phyloP scores from a whole-genome alignment of 441 rosid genomes.

The Brassica hybrid region DNA sequence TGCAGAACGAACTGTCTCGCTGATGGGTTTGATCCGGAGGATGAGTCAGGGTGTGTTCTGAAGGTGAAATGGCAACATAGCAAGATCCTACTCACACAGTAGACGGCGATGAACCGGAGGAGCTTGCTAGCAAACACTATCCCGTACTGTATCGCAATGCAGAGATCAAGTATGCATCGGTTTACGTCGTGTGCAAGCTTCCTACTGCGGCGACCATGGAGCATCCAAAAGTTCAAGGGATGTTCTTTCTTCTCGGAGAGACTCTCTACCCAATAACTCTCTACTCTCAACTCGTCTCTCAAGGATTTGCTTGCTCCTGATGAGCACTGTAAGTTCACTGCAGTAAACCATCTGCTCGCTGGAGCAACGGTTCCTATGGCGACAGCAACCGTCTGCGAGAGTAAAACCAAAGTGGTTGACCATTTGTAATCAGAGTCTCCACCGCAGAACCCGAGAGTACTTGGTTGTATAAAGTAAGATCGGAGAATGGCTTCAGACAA shows the following conservation, averaged over 20 bases:
- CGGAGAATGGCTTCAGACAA: constrained; percentile 57
- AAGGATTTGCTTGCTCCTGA: constrained; percentile 37
- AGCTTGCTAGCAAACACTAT: constrained; percentile 70
- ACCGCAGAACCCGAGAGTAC: constrained; percentile 57
- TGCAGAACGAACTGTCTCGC: constrained; percentile 62
- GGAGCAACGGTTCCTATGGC: constrained; percentile 80
- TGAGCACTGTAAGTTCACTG: constrained; percentile 67
- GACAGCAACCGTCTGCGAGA: constrained; percentile 63
- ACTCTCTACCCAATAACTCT: constrained; percentile 67
- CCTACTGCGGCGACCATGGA: constrained; percentile 48
- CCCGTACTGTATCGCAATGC: constrained; percentile 61
- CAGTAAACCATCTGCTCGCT: constrained; percentile 69
- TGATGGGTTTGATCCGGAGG: constrained; percentile 35
- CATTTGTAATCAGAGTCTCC: constrained; percentile 89
- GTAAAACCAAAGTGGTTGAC: constrained; percentile 61
- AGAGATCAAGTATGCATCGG: constrained; percentile 46
- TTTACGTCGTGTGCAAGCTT: constrained; percentile 53
- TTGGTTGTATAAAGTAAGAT: constrained; percentile 56
- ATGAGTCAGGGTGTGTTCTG: constrained; percentile 14
- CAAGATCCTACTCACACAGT: constrained; percentile 46
- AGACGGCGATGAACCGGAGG: constrained; percentile 56
- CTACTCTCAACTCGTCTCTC: constrained; percentile 52
- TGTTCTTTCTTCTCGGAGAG: constrained; percentile 68
- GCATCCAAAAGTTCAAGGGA: constrained; percentile 51
- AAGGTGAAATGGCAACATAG: constrained; percentile 28